These are phyloP conservation scores for Polysphondylium violaceum DNA, from an alignment of 78 protist genomes.

Conservation along the genomic window DNA sequence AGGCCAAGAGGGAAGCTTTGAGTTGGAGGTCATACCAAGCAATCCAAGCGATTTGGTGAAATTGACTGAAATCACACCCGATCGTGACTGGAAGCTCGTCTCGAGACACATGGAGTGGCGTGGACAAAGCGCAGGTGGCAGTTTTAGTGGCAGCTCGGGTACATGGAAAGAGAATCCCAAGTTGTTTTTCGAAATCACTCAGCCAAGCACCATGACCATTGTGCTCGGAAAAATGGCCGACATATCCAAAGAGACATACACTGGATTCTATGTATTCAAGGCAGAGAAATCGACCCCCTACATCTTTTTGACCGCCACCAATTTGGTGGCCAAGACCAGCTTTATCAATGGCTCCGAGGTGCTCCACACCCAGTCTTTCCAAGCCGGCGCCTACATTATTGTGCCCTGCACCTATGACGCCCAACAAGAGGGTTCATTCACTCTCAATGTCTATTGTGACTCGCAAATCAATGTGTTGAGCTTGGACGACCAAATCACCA, in stretches of 20 bases:
- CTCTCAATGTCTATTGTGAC: conserved; percentile 13
- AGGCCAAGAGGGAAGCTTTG: conserved; percentile 60
- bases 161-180: conserved; percentile 82
- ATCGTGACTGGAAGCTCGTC: conserved; percentile 36
- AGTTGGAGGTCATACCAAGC: conserved; percentile 41
- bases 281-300: conserved; percentile 38
- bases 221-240: conserved; percentile 30
- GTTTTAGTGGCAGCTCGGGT: conserved; percentile 61
- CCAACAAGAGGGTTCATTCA: conserved; percentile 54
- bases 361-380: conserved; percentile 16
- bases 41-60: neutral
- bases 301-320: conserved; percentile 31
- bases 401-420: conserved; percentile 74
- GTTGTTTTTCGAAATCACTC: conserved; percentile 46
- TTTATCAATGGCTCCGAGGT: conserved; percentile 66
- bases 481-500: conserved; percentile 18
- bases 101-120: conserved; percentile 40
- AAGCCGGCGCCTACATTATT: conserved; percentile 48
- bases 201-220: neutral
- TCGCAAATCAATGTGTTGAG: conserved; percentile 2
- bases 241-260: conserved; percentile 41
- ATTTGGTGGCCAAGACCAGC: conserved; percentile 41
- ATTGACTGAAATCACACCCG: conserved; percentile 26
- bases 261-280: conserved; percentile 65
- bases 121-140: conserved; percentile 71